phyloP scores from a whole-genome alignment of 2,329 filamentous ascomycete genomes.

The Cladosporium cucumerinum region DNA sequence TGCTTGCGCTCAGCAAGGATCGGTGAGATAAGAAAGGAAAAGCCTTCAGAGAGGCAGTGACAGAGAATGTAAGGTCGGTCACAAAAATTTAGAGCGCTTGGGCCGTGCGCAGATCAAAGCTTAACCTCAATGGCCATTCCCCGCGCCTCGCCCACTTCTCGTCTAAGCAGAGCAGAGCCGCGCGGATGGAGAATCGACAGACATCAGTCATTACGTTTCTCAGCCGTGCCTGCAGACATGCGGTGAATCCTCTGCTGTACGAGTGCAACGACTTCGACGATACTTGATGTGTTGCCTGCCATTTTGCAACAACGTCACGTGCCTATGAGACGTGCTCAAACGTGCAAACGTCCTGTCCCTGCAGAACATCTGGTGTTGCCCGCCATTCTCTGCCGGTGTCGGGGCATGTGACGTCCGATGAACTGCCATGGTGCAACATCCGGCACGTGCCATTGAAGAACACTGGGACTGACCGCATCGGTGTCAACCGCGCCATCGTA shows the following conservation, averaged over 20 bases:
- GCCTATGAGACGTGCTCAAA: neutral
- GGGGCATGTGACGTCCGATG: constrained; percentile 8
- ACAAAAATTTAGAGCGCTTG: constrained; percentile 12
- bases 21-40: constrained; percentile 13
- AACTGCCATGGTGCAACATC: neutral
- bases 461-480: neutral
- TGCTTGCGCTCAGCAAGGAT: constrained; percentile 14
- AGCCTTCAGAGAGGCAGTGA: constrained; percentile 4
- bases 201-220: neutral
- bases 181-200: neutral
- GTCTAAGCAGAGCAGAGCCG: constrained; percentile 3
- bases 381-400: neutral
- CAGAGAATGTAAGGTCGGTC: constrained; percentile 4
- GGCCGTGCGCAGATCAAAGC: neutral
- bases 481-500: neutral
- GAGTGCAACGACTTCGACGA: neutral
- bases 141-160: neutral
- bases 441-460: constrained; percentile 15
- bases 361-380: neutral
- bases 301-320: neutral
- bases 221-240: neutral
- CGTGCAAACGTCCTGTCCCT: neutral
- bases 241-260: neutral
- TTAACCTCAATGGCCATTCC: neutral
- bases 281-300: neutral